phyloP scores from a whole-genome alignment of 2,329 filamentous ascomycete species.

The Colletotrichum echinochloae region DNA sequence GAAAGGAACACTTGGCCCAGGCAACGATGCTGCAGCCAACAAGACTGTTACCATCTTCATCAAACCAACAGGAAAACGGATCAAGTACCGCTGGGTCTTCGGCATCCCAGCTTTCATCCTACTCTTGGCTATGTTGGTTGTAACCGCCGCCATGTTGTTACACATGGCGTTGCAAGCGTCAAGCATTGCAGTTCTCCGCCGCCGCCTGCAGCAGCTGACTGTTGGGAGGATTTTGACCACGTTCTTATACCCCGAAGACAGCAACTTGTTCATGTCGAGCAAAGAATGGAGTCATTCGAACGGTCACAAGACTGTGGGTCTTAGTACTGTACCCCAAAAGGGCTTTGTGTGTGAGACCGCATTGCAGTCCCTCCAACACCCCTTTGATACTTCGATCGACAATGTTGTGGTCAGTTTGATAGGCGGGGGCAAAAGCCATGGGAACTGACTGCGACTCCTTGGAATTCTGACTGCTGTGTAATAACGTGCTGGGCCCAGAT shows the following conservation, averaged over 20 bases:
- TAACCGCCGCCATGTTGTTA: background rate
- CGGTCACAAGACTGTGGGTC: background rate
- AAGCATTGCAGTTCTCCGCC: slow-evolving; percentile 19
- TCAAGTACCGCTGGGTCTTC: slow-evolving; percentile 50
- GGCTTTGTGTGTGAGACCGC: background rate
- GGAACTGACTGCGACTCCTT: no score
- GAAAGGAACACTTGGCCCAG: slow-evolving; percentile 41
- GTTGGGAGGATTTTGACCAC: slow-evolving; percentile 41
- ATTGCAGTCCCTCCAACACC: no score
- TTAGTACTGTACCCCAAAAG: background rate
- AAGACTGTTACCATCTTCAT: slow-evolving; percentile 42
- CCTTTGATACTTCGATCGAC: no score
- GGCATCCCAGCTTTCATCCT: slow-evolving; percentile 50
- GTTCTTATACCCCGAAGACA: slow-evolving; percentile 39
- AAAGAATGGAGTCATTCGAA: slow-evolving; percentile 35
- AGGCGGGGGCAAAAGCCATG: no score
- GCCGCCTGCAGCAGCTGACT: slow-evolving; percentile 40
- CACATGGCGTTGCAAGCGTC: slow-evolving; percentile 3
- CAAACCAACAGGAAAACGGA: slow-evolving; percentile 45
- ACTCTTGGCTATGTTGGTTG: background rate
- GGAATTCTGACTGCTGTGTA: no score
- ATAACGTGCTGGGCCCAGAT: slow-evolving; percentile 39
- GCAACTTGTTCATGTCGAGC: slow-evolving; percentile 37
- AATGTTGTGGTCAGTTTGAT: no score
- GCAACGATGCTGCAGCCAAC: slow-evolving; percentile 38